These are phyloP conservation scores for Candida nonsorbophila DNA, from an alignment of 805 yeast species.

Conservation along the genomic window DNA sequence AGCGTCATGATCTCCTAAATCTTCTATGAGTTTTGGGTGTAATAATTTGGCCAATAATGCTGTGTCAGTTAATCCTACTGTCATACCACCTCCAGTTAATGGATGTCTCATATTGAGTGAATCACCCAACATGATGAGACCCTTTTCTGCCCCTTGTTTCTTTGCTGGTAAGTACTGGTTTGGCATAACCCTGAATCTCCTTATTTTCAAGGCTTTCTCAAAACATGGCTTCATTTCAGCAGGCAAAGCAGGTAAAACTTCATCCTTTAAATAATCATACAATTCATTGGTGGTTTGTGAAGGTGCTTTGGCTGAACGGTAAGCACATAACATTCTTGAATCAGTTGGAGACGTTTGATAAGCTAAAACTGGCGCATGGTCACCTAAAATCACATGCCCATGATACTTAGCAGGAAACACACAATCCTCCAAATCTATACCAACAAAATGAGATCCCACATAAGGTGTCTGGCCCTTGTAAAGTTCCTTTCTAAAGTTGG, in stretches of 20 bases:
- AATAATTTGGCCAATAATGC: slow-evolving; percentile 61
- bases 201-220: slow-evolving; percentile 47
- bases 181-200: slow-evolving; percentile 81
- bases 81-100: slow-evolving; percentile 98
- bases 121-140: slow-evolving; percentile 83
- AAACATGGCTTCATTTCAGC: slow-evolving; percentile 61
- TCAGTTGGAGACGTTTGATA: slow-evolving; percentile 83
- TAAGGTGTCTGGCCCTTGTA: slow-evolving; percentile 56
- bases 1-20: slow-evolving; percentile 51
- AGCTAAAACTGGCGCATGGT: slow-evolving; percentile 81
- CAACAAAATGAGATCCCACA: slow-evolving; percentile 82
- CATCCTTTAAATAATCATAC: slow-evolving; percentile 50
- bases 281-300: slow-evolving; percentile 52
- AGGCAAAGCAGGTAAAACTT: slow-evolving; percentile 71
- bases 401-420: slow-evolving; percentile 66
- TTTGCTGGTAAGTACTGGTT: slow-evolving; percentile 84
- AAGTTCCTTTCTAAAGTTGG: slow-evolving; percentile 80
- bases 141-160: slow-evolving; percentile 56
- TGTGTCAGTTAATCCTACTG: slow-evolving; percentile 90
- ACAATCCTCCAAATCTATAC: slow-evolving; percentile 70
- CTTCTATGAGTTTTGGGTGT: slow-evolving; percentile 46
- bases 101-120: slow-evolving; percentile 98
- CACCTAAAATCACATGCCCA: slow-evolving; percentile 88
- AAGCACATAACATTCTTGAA: slow-evolving; percentile 87
- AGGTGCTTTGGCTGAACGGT: slow-evolving; percentile 70